Conservation (phyloP, 2,329 filamentous ascomycete genomes). For the Epichloe coenophiala region DNA sequence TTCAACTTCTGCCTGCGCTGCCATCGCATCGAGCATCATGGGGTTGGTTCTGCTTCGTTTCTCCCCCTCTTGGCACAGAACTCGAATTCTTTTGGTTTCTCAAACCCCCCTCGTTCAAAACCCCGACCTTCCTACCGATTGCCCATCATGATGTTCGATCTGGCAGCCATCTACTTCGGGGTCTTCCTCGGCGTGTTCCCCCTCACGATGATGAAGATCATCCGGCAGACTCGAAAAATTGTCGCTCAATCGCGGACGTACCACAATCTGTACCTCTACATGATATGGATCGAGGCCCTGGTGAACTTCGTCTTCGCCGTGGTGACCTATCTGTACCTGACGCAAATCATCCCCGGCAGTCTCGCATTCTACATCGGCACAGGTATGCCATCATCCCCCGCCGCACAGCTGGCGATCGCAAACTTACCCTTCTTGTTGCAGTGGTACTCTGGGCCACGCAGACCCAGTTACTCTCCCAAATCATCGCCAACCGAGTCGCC, state of each 20-base stretch:
- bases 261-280: conserved; percentile 13
- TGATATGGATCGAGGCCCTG: conserved; percentile 14
- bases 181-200: conserved; percentile 15
- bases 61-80: too few relatives aligned
- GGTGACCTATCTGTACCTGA: conserved; percentile 14
- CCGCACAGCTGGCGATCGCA: not conserved
- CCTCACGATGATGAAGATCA: conserved; percentile 12
- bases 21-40: too few relatives aligned
- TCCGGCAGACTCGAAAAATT: conserved; percentile 11
- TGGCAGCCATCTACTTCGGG: conserved; percentile 13
- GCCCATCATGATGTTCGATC: conserved; percentile 7
- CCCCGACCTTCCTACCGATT: not conserved
- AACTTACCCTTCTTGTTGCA: not conserved
- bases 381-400: not conserved
- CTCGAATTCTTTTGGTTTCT: too few relatives aligned
- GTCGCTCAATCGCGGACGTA: conserved; percentile 7
- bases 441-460: conserved; percentile 12
- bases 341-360: conserved; percentile 7
- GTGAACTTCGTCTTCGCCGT: conserved; percentile 15
- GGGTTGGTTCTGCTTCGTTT: too few relatives aligned
- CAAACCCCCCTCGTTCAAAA: not conserved
- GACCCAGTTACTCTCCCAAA: conserved; percentile 29
- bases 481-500: conserved; percentile 30
- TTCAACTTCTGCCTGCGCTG: too few relatives aligned
- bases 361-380: conserved; percentile 5